Evolutionary conservation across 805 yeast genomes (phyloP).

Genomic region (Blastobotrys robertii): DNA sequence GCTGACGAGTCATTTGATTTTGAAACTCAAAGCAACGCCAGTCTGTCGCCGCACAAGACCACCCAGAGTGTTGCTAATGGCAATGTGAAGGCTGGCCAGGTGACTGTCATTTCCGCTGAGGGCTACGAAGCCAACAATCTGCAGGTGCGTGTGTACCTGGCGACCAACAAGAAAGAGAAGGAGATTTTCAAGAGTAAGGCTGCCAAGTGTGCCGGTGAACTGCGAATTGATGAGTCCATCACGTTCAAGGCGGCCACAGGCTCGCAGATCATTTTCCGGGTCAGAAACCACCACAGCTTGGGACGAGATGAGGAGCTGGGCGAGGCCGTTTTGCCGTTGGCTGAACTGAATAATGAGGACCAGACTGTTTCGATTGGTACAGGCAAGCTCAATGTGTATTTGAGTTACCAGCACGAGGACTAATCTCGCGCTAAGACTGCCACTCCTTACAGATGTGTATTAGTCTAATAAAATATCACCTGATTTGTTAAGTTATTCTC

Average conservation of each 20-base stretch:
- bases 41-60: conserved; percentile 3
- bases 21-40: not conserved
- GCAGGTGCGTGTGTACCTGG: conserved; percentile 40
- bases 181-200: conserved; percentile 58
- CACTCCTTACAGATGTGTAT: not conserved
- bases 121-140: conserved; percentile 21
- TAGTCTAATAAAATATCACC: not conserved
- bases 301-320: conserved; percentile 64
- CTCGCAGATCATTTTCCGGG: conserved; percentile 48
- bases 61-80: conserved; percentile 11
- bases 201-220: conserved; percentile 36
- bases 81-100: conserved; percentile 12
- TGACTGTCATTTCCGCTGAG: conserved; percentile 15
- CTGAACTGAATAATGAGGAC: conserved; percentile 6
- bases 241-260: conserved; percentile 59
- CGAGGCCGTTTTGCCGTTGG: conserved; percentile 36
- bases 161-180: conserved; percentile 33
- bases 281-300: conserved; percentile 59
- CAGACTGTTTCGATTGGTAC: conserved; percentile 8
- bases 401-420: conserved; percentile 2
- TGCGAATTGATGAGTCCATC: conserved; percentile 42
- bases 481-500: no score
- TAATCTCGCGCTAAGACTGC: not conserved
- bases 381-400: conserved; percentile 8
- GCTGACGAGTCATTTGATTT: conserved; percentile 9